Conservation (phyloP, 116 monocot genomes). For the Posidonia oceanica region DNA sequence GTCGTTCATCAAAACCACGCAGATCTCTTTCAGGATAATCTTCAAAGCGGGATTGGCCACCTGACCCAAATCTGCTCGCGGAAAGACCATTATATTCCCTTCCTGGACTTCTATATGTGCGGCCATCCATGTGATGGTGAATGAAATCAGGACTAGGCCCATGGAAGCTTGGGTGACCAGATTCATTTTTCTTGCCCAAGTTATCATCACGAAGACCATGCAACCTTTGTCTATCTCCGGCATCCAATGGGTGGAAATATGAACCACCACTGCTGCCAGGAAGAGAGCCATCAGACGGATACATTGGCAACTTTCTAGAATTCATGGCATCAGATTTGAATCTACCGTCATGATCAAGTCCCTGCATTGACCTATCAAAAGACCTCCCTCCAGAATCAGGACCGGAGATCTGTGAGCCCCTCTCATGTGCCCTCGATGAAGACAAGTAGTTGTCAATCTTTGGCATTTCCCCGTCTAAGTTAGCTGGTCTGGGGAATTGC, state of each 20-base stretch:
- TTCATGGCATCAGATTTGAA: conserved; percentile 10
- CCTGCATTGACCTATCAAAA: conserved; percentile 9
- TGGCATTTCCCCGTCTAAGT: conserved; percentile 33
- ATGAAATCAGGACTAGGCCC: conserved; percentile 36
- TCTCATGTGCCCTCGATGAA: conserved; percentile 28
- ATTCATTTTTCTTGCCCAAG: conserved; percentile 26
- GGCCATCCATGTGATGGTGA: conserved; percentile 28
- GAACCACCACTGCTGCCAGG: conserved; percentile 15
- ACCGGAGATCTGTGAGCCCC: conserved; percentile 9
- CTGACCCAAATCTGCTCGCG: conserved; percentile 12
- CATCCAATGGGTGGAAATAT: conserved; percentile 16
- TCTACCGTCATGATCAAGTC: conserved; percentile 7
- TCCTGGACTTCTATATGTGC: conserved; percentile 39
- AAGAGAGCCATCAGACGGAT: conserved; percentile 19
- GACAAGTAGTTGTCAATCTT: conserved; percentile 35
- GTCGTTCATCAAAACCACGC: conserved; percentile 12
- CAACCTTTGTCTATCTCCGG: conserved; percentile 20
- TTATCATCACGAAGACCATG: conserved; percentile 24
- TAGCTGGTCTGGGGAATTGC: conserved; percentile 44
- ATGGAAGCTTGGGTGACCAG: conserved; percentile 18
- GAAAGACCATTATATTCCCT: conserved; percentile 19
- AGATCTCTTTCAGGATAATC: conserved; percentile 19
- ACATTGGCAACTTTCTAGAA: conserved; percentile 20
- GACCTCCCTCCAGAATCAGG: conserved; percentile 22
- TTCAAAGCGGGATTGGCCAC: conserved; percentile 4